These are phyloP conservation scores for Omphalea diandra DNA, from an alignment of 441 rosid genomes.

Conservation along the genomic window DNA sequence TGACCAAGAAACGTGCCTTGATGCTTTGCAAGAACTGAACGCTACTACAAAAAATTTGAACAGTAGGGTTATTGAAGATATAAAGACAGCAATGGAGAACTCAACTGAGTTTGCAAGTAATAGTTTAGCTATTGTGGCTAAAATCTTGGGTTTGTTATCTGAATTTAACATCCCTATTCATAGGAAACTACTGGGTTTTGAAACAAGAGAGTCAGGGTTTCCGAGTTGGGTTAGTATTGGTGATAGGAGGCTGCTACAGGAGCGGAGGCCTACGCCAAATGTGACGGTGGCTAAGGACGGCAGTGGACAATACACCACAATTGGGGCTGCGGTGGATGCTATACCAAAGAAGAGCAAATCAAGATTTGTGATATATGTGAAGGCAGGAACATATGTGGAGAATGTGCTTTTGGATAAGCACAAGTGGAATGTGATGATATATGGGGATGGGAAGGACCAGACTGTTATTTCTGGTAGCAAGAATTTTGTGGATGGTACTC, in stretches of 20 bases:
- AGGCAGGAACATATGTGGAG: slow-evolving; percentile 56
- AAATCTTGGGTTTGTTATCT: slow-evolving; percentile 44
- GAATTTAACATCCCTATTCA: slow-evolving; percentile 54
- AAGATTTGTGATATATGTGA: slow-evolving; percentile 60
- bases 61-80: slow-evolving; percentile 22
- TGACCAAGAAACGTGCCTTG: slow-evolving; percentile 76
- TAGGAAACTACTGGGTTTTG: slow-evolving; percentile 38
- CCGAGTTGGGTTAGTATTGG: slow-evolving; percentile 51
- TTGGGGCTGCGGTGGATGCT: slow-evolving; percentile 45
- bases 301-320: slow-evolving; percentile 42
- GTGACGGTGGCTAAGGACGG: slow-evolving; percentile 64
- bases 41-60: slow-evolving; percentile 35
- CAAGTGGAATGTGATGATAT: slow-evolving; percentile 78
- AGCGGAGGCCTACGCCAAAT: slow-evolving; percentile 29
- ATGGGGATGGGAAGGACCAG: slow-evolving; percentile 54
- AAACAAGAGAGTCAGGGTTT: slow-evolving; percentile 20
- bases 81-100: slow-evolving; percentile 50
- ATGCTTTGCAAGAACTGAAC: slow-evolving; percentile 53
- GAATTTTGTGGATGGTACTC: slow-evolving; percentile 61
- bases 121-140: slow-evolving; percentile 69
- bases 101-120: slow-evolving; percentile 72
- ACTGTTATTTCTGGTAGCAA: slow-evolving; percentile 51
- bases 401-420: slow-evolving; percentile 59
- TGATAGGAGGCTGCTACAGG: slow-evolving; percentile 60
- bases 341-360: slow-evolving; percentile 49